Evolutionary conservation across 1,139 yeast genomes (phyloP).

Genomic region (Sugiyamaella sp.): DNA sequence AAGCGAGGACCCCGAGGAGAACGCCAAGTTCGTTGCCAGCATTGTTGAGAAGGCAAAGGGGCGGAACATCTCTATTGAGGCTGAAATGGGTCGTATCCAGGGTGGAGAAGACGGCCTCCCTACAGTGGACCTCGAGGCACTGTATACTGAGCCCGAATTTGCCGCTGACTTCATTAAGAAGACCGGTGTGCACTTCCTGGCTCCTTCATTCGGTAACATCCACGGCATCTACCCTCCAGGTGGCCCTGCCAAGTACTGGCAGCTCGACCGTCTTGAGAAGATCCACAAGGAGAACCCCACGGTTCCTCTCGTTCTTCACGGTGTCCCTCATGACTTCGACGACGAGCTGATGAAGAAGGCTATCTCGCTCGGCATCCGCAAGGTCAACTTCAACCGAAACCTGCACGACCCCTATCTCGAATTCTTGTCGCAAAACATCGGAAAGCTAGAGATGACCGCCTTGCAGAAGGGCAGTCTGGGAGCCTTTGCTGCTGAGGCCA

Average conservation of each 20-base stretch:
- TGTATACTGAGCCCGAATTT: constrained; percentile 36
- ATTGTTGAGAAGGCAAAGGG: constrained; percentile 33
- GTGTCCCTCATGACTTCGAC: constrained; percentile 30
- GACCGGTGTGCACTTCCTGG: constrained; percentile 37
- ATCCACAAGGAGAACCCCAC: constrained; percentile 27
- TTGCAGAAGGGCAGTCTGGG: constrained; percentile 29
- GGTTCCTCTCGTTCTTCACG: constrained; percentile 33
- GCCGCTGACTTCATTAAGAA: constrained; percentile 33
- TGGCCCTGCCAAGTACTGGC: constrained; percentile 36
- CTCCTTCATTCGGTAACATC: constrained; percentile 39
- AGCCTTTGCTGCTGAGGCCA: constrained; percentile 30
- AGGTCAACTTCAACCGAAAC: constrained; percentile 33
- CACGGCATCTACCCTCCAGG: constrained; percentile 38
- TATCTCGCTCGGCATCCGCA: constrained; percentile 32
- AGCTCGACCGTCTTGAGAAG: constrained; percentile 32
- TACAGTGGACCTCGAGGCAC: constrained; percentile 35
- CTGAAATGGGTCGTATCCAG: constrained; percentile 39
- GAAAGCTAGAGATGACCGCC: constrained; percentile 30
- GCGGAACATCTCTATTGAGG: constrained; percentile 37
- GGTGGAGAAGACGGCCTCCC: constrained; percentile 40
- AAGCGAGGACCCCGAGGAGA: constrained; percentile 35
- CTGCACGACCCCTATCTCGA: constrained; percentile 30
- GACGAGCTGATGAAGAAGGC: constrained; percentile 27
- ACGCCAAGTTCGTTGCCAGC: constrained; percentile 30
- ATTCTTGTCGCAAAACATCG: constrained; percentile 24